Conservation (phyloP, 1,284 basidiomycete genomes). For the Ustilago cynodontis region DNA sequence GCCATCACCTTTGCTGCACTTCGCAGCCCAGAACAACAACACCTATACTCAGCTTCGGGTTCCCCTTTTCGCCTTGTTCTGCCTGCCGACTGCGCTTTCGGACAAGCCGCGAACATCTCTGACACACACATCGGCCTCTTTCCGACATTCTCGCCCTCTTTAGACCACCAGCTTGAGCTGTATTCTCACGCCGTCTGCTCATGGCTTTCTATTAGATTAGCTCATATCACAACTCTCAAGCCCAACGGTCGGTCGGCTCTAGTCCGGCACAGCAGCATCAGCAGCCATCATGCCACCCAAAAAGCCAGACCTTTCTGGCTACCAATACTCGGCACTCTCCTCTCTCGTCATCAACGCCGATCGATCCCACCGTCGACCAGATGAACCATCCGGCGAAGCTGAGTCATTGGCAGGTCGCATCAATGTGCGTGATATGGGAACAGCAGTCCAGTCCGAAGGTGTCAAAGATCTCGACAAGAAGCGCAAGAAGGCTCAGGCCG, state of each 20-base stretch:
- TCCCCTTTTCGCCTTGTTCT: too few species aligned
- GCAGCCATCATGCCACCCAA: slow-evolving; percentile 62
- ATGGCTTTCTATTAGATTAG: background rate
- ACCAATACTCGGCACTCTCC: slow-evolving; percentile 69
- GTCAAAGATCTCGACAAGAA: slow-evolving; percentile 96
- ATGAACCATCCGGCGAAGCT: slow-evolving; percentile 93
- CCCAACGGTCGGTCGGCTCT: background rate
- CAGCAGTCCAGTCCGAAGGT: slow-evolving; percentile 82
- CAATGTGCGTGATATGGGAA: slow-evolving; percentile 92
- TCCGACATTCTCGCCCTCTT: background rate
- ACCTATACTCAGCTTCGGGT: too few species aligned
- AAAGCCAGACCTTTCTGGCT: slow-evolving; percentile 67
- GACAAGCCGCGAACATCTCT: background rate
- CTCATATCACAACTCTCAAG: background rate
- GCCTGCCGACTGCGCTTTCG: background rate
- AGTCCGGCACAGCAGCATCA: background rate
- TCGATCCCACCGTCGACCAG: slow-evolving; percentile 55
- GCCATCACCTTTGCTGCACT: too few species aligned
- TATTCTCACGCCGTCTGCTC: background rate
- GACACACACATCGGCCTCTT: background rate
- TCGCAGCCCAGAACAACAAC: too few species aligned
- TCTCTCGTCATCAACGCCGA: slow-evolving; percentile 67
- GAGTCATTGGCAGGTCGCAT: slow-evolving; percentile 93
- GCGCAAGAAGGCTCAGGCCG: slow-evolving; percentile 73
- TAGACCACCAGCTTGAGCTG: background rate